Conservation (phyloP, 805 yeast genomes). For the Candida krabiensis region DNA sequence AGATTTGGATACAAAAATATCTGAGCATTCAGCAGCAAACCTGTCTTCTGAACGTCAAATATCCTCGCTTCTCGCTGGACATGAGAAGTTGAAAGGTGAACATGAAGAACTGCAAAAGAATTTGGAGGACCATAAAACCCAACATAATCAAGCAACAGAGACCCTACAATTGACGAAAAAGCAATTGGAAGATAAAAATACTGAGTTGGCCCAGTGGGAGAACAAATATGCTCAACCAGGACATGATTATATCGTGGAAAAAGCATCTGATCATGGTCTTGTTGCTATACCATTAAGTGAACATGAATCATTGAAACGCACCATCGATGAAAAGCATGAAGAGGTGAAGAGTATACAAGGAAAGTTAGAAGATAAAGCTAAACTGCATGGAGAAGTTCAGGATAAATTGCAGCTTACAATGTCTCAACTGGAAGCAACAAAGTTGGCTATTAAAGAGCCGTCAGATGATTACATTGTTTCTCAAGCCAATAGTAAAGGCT, state of each 20-base stretch:
- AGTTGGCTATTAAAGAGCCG: neutral
- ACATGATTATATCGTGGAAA: conserved; percentile 26
- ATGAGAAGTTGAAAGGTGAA: neutral
- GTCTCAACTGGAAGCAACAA: conserved; percentile 2
- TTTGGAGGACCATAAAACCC: neutral
- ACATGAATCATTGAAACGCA: conserved; percentile 9
- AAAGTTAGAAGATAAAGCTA: conserved; percentile 1
- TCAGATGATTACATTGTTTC: conserved; percentile 14
- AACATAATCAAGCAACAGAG: neutral
- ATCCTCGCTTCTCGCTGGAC: neutral
- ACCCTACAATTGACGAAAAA: neutral
- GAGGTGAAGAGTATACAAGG: conserved; percentile 3
- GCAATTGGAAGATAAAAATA: conserved; percentile 1
- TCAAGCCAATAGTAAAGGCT: conserved; percentile 33
- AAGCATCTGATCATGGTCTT: conserved; percentile 29
- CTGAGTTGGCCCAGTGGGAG: conserved; percentile 12
- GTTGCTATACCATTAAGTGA: conserved; percentile 21
- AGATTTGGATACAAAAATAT: too few species aligned
- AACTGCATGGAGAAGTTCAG: too few species aligned
- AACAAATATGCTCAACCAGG: conserved; percentile 30
- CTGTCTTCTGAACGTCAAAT: neutral
- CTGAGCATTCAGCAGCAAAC: too few species aligned
- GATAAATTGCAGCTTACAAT: too few species aligned
- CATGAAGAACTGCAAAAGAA: neutral
- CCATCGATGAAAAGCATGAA: neutral